These are phyloP conservation scores for Alliaria petiolata DNA, from an alignment of 345 rosid species.

Conservation along the genomic window DNA sequence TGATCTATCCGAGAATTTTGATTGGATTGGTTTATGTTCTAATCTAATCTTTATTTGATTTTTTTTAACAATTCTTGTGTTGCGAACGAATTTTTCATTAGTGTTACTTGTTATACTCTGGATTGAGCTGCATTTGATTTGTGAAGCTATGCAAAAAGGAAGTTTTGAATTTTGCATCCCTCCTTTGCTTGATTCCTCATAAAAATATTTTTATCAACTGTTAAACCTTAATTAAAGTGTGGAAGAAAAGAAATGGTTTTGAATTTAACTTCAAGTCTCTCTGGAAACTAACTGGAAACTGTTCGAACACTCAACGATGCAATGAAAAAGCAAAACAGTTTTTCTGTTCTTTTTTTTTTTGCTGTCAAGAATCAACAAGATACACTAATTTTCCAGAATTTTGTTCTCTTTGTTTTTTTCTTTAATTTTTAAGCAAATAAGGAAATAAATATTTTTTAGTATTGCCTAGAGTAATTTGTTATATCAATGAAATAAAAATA, in stretches of 20 bases:
- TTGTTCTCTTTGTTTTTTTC: background rate
- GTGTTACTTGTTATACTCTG: background rate
- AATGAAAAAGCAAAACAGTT: background rate
- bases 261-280: background rate
- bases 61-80: background rate
- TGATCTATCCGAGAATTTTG: background rate
- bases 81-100: background rate
- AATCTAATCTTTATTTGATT: background rate
- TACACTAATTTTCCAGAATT: no score
- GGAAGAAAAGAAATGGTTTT: no score
- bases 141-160: background rate
- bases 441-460: no score
- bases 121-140: background rate
- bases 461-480: no score
- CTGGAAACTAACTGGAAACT: background rate
- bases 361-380: no score
- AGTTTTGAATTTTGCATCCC: background rate
- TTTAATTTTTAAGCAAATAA: no score
- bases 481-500: no score
- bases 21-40: slow-evolving; percentile 10
- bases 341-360: no score
- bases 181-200: background rate
- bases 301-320: background rate
- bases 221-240: background rate
- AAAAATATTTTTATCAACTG: background rate